phyloP scores from a whole-genome alignment of 2,329 filamentous ascomycete species.

The Xylariaceae sp. region DNA sequence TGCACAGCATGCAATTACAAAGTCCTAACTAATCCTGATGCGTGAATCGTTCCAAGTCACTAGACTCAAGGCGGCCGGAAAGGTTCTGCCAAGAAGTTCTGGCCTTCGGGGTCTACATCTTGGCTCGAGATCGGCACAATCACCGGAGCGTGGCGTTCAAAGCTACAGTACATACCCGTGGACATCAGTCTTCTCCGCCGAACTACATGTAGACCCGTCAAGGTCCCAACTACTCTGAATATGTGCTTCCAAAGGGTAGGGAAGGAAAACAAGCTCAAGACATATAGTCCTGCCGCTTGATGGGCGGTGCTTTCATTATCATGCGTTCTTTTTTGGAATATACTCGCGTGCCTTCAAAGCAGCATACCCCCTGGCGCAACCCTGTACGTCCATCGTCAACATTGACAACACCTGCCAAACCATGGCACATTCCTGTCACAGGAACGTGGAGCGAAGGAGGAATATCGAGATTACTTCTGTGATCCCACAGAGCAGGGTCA shows the following conservation, averaged over 20 bases:
- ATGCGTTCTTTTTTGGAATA: neutral
- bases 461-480: neutral
- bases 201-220: slow-evolving; percentile 14
- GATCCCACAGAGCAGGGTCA: slow-evolving; percentile 5
- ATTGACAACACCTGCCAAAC: neutral
- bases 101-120: neutral
- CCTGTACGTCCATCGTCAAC: too few relatives aligned
- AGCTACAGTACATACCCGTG: too few relatives aligned
- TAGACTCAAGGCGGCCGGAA: too few relatives aligned
- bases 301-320: neutral
- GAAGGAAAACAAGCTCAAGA: too few relatives aligned
- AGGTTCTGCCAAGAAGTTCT: slow-evolving; percentile 5
- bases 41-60: too few relatives aligned
- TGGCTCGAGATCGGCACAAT: slow-evolving; percentile 18
- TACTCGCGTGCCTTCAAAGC: neutral
- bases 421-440: neutral
- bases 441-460: neutral
- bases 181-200: too few relatives aligned
- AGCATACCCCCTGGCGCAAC: too few relatives aligned
- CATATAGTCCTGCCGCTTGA: neutral
- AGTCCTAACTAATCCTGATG: too few relatives aligned
- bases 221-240: neutral
- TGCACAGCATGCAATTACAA: too few relatives aligned
- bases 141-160: slow-evolving; percentile 13
- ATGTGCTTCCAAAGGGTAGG: too few relatives aligned